Percentiles rank a stretch among this genome's conserved stretches.
Evolutionary conservation across 306 rosid species (phyloP).

Genomic region (Inga laurina): DNA sequence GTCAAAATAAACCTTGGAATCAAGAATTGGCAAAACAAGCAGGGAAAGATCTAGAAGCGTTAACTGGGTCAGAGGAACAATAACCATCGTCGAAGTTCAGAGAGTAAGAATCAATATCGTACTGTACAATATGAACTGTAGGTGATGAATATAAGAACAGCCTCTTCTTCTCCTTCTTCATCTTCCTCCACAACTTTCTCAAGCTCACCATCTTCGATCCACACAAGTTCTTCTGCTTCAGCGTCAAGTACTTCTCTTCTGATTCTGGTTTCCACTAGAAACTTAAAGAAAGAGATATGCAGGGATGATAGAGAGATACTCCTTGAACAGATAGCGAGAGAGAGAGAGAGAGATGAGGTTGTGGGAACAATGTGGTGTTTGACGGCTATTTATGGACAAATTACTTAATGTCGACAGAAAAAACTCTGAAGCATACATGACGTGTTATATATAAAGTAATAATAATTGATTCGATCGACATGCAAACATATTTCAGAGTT

Average conservation of each 20-base stretch:
- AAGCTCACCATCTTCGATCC: slow-evolving; percentile 35
- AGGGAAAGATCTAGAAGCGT: not conserved
- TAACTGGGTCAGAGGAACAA: slow-evolving; percentile 46
- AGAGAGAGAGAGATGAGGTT: not conserved
- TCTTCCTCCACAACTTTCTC: slow-evolving; percentile 55
- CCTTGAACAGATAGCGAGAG: not conserved
- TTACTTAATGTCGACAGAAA: not conserved
- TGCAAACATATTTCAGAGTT: no score
- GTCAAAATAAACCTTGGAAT: no score
- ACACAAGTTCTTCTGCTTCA: not conserved
- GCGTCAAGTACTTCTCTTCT: no score
- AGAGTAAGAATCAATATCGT: slow-evolving; percentile 53
- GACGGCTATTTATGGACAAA: not conserved
- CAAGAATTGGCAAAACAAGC: no score
- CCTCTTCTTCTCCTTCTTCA: slow-evolving; percentile 54
- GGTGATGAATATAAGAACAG: not conserved
- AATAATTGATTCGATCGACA: no score
- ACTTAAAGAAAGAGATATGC: no score
- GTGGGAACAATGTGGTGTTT: not conserved
- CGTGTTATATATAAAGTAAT: not conserved
- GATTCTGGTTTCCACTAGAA: not conserved
- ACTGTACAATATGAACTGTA: slow-evolving; percentile 30
- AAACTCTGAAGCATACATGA: not conserved
- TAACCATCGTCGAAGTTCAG: slow-evolving; percentile 66
- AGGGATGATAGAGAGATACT: no score